Evolutionary conservation across 495 filamentous ascomycete genomes (phyloP), one percentile per base, ranked within the genome.

Genomic region (Lasiosphaeriaceae sp.): DNA sequence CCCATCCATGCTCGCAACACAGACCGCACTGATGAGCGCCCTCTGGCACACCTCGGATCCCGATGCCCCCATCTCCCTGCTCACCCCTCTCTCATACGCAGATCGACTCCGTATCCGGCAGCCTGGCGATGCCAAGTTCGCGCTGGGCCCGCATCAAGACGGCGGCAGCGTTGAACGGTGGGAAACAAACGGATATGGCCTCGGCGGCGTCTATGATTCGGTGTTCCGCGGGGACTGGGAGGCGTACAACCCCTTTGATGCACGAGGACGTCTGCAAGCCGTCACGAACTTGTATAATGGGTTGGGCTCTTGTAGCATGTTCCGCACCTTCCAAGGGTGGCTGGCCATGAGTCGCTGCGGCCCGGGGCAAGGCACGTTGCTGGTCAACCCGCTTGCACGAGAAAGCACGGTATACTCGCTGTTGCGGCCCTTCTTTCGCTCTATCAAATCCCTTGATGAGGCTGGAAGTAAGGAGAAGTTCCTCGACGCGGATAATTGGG

Each of bases 311-410:
- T 93, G 89, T 71, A 87, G 82, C 7, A 90, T 92, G 83, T 88
- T 92, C 71, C 80, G 92, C 4, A 90, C 91, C 80, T 92, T 87
- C 62, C 91, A 96, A 65, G 91, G 90, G 12, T 96, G 91, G 91
- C 72, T 96, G 22, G 84, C 86, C 37, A 88, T 96, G 81, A 92
- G 88, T 37, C 68, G 76, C 34, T 87, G 82, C 0, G 84, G 79
- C 0, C 86, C 88, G 0, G 80, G 83, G 8, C 87, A 94, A 66
- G 92, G 92, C 2, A 91, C 90, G 0, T 72, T 96, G 47, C 80
- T 88, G 47, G 88, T 96, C n/a, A 91, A 91, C 61, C 92, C 92
- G 7, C 75, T 93, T 63, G 69, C 92, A 20, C 77, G 76, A 52
- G 82, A 87, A 52, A 83, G 86, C 23, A 93, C 88, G 0, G 86